Base-by-base conservation (phyloP, 257 asterid genomes). In the Fraxinus pennsylvanica region DNA sequence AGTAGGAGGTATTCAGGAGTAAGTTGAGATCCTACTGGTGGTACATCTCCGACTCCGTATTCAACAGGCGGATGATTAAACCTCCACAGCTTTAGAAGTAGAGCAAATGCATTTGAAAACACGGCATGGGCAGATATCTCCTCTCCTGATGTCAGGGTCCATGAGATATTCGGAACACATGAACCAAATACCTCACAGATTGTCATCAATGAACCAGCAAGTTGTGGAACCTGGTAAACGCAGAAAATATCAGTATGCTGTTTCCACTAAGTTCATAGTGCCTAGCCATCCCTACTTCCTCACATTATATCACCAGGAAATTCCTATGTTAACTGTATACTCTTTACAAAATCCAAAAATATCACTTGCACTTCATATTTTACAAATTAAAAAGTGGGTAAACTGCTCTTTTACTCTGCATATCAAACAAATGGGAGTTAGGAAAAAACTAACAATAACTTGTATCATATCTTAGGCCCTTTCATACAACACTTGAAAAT, bases 91-190 rank as follows among this genome's bases (percentile, higher is more conserved):
- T 91, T 91, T 66, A 95, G 83, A 68, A 95, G 99, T 76, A 95
- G 97, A 59, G 99, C 97, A 87, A 95, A 95, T 43, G 98, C 98
- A 79, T 95, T 93, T 76, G 99, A 93, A 84, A 95, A 95, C 39
- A 95, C 99, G 0, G 86, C 91, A 76, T 93, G 99, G 6, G 92
- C 93, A 9, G 97, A 89, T 59, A 95, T 89, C 81, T 91, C 92
- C 87, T 91, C 98, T 85, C 97, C 97, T 14, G 91, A 85, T 41
- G 93, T 80, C 68, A 88, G 80, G 39, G 84, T 85, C 96, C 97
- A 89, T 32, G 99, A 93, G 77, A 80, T 82, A 39, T 88, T 84
- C 38, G 99, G 96, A 72, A 90, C 84, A 57, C 93, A 95, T 50
- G 99, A 91, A 33, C 99, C 99, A 70, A 93, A 93, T 21, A 88